Evolutionary conservation across 1,284 basidiomycete genomes (phyloP).

Genomic region (Malassezia brasiliensis): DNA sequence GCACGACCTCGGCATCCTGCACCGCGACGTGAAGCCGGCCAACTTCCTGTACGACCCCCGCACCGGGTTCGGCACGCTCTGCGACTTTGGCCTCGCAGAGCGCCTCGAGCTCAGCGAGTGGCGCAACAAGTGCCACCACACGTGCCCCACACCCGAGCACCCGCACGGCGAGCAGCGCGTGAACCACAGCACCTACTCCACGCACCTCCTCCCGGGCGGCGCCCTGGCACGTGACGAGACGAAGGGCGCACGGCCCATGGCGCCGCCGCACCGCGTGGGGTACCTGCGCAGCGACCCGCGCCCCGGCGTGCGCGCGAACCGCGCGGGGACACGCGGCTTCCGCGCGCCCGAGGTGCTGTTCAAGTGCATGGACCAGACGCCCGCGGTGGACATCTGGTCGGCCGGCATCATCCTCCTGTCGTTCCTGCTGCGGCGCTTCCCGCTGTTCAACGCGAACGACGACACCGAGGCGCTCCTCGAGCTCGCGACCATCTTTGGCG

Average conservation of each 20-base stretch:
- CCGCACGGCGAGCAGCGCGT: slow-evolving; percentile 36
- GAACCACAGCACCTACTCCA: slow-evolving; percentile 31
- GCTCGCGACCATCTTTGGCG: slow-evolving; percentile 78
- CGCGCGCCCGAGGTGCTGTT: slow-evolving; percentile 90
- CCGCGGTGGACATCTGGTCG: slow-evolving; percentile 96
- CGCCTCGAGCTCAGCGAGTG: slow-evolving; percentile 40
- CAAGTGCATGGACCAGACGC: slow-evolving; percentile 87
- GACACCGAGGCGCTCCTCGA: slow-evolving; percentile 93
- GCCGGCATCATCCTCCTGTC: slow-evolving; percentile 84
- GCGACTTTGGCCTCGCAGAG: slow-evolving; percentile 74
- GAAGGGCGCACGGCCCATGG: slow-evolving; percentile 39
- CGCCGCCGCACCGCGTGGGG: slow-evolving; percentile 38
- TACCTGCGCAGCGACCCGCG: slow-evolving; percentile 42
- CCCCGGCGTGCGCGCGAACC: slow-evolving; percentile 82
- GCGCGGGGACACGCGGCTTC: slow-evolving; percentile 92
- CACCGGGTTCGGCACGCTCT: slow-evolving; percentile 73
- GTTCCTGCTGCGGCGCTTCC: slow-evolving; percentile 85
- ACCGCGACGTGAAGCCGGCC: slow-evolving; percentile 95
- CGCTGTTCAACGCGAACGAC: slow-evolving; percentile 85
- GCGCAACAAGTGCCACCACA: slow-evolving; percentile 46
- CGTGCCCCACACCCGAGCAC: slow-evolving; percentile 26
- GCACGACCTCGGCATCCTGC: slow-evolving; percentile 78
- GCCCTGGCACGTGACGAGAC: slow-evolving; percentile 21
- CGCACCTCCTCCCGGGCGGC: slow-evolving; percentile 36
- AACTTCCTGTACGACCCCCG: slow-evolving; percentile 91